Conservation (phyloP, 345 rosid species). For the Eucalyptus leucophloia region DNA sequence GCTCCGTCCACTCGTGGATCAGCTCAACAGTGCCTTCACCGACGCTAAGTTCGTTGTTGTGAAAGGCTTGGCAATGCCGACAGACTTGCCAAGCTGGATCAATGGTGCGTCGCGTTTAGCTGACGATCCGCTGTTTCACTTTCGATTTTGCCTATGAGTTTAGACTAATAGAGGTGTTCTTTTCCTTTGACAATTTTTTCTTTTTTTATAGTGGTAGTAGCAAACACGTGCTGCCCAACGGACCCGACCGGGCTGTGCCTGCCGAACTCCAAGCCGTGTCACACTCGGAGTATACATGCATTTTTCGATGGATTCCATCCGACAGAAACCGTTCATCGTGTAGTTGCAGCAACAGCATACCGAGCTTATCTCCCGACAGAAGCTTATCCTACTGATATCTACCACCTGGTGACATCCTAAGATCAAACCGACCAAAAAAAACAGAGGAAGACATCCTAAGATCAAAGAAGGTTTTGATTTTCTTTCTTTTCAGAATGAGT, state of each 20-base stretch:
- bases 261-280: constrained; percentile 9
- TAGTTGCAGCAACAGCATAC: constrained; percentile 6
- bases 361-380: neutral
- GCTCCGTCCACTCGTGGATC: constrained; percentile 35
- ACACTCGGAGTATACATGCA: neutral
- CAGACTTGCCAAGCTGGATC: neutral
- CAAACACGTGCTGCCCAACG: constrained; percentile 19
- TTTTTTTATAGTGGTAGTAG: neutral
- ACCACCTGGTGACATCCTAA: neutral
- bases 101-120: neutral
- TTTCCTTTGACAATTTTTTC: neutral
- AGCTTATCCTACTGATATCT: constrained; percentile 11
- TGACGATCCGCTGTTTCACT: neutral
- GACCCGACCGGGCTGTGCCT: constrained; percentile 12
- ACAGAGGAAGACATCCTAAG: neutral
- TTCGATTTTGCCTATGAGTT: neutral
- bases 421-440: neutral
- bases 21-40: constrained; percentile 27
- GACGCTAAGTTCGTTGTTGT: constrained; percentile 31
- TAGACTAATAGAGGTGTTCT: neutral
- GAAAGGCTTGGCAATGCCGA: neutral
- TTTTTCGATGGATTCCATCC: constrained; percentile 46
- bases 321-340: constrained; percentile 7
- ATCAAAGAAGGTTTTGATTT: neutral
- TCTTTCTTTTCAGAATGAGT: neutral